Conservation (phyloP, 208 protist species). For the Trypanosoma boissoni region DNA sequence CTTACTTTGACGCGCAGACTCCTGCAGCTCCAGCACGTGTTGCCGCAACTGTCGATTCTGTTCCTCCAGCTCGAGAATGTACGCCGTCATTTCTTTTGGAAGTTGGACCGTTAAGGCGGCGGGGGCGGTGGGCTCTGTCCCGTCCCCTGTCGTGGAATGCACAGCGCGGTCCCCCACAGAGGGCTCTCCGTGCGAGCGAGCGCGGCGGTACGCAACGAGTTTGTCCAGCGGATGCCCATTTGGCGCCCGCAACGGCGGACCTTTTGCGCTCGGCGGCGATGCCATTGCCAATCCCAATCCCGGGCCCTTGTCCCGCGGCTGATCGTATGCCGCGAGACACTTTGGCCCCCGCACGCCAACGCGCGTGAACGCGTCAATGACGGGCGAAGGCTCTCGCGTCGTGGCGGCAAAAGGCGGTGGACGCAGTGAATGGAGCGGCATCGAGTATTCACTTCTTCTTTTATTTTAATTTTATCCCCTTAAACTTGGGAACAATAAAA, state of each 20-base stretch:
- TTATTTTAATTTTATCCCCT: too few species aligned
- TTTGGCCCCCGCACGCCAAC: slow-evolving; percentile 6
- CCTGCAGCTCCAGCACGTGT: slow-evolving; percentile 16
- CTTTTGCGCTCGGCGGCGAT: not conserved
- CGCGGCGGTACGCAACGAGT: slow-evolving; percentile 16
- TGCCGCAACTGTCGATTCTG: slow-evolving; percentile 23
- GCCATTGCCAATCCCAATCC: not conserved
- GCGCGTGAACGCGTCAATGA: not conserved
- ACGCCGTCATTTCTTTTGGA: slow-evolving; percentile 18
- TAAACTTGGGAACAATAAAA: too few species aligned
- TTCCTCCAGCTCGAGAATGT: slow-evolving; percentile 22
- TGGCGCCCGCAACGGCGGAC: not conserved
- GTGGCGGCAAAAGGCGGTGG: not conserved
- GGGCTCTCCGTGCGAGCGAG: slow-evolving; percentile 1
- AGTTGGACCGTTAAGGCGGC: slow-evolving; percentile 1
- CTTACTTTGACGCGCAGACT: slow-evolving; percentile 4
- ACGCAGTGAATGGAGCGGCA: not conserved
- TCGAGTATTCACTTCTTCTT: too few species aligned
- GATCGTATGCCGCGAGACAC: slow-evolving; percentile 10
- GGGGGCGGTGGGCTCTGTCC: not conserved
- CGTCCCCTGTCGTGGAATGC: too few species aligned
- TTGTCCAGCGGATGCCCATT: slow-evolving; percentile 16
- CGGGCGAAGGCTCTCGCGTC: slow-evolving; percentile 8
- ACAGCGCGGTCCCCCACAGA: not conserved
- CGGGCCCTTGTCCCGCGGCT: not conserved